A percentile compares a stretch with the other conserved stretches of the same genome.
Evolutionary conservation across 768 basidiomycete genomes (phyloP).

Genomic region (Macrocybe gigantea): DNA sequence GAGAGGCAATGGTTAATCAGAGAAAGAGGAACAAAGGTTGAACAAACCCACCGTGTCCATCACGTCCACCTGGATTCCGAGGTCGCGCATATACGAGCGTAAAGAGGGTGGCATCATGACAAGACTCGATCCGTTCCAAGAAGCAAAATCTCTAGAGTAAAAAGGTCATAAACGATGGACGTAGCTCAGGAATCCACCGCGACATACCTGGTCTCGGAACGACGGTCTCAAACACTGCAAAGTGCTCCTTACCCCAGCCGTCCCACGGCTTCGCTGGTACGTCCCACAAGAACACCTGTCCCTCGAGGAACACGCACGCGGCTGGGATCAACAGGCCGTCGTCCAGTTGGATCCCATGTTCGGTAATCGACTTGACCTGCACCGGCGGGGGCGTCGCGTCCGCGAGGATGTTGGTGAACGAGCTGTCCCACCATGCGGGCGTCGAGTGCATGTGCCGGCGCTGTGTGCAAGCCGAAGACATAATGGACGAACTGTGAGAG

Average conservation of each 20-base stretch:
- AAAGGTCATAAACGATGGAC: neutral
- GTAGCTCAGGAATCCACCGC: neutral
- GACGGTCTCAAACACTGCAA: slow-evolving; percentile 76
- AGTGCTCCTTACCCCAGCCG: slow-evolving; percentile 69
- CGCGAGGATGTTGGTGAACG: slow-evolving; percentile 71
- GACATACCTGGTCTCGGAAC: slow-evolving; percentile 80
- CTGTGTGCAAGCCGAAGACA: too few relatives aligned
- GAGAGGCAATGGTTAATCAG: neutral
- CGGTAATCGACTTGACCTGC: slow-evolving; percentile 62
- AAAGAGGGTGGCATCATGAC: slow-evolving; percentile 65
- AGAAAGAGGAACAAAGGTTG: neutral
- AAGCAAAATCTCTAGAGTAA: slow-evolving; percentile 71
- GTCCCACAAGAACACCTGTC: slow-evolving; percentile 88
- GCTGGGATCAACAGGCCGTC: slow-evolving; percentile 76
- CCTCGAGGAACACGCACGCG: slow-evolving; percentile 80
- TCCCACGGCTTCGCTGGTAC: slow-evolving; percentile 58
- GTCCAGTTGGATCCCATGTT: slow-evolving; percentile 60
- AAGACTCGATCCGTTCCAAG: slow-evolving; percentile 80
- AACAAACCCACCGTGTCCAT: slow-evolving; percentile 70
- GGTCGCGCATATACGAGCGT: slow-evolving; percentile 56
- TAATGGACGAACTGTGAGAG: too few relatives aligned
- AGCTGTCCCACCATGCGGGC: slow-evolving; percentile 13
- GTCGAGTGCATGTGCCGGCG: too few relatives aligned
- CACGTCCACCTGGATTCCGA: slow-evolving; percentile 86
- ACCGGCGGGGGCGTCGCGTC: slow-evolving; percentile 64